Evolutionary conservation across 78 protist species (phyloP), one percentile per base, ranked within the genome.

Genomic region (Mantamonas sphyraenae): DNA sequence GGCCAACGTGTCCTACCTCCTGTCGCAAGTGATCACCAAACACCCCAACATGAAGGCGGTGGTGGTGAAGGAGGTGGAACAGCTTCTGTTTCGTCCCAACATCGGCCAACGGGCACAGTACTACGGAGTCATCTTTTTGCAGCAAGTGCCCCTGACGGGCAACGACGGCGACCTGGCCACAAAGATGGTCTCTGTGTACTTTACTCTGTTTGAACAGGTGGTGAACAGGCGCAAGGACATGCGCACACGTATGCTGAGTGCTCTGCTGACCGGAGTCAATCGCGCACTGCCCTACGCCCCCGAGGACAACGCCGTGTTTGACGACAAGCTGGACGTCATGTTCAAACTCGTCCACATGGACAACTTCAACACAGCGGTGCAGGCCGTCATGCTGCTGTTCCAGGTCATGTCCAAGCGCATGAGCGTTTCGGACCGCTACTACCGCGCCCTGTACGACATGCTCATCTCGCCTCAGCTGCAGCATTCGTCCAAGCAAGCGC

Each of bases 41-140:
- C 86, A 85, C 57, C 86, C 90, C 31, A 59, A 63, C 55, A 85
- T 85, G 90, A 76, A 70, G 45, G 1, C 20, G 2, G 70, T 80
- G 8, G 78, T 80, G 45, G 56, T 69, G 19, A 35, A 62, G 24
- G 86, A 80, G 24, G 60, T 79, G 28, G 84, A 85, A 67, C 57
- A 37, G 34, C 65, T 80, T 30, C n/a, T 85, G n/a, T 68, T 73
- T 59, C 77, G 86, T 39, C 57, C 83, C 16, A 64, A 76, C 53
- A 58, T 64, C 31, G 26, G 60, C 0, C 40, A 16, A 26, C 73
- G 69, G 19, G 80, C 83, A 8, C 90, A 76, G 74, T 76, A 76
- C 68, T 76, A 76, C 42, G 55, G 62, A 34, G 8, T 76, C 26
- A 24, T 57, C 45, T 31, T 60, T 51, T 45, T 76, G 33, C 66